Evolutionary conservation across 1,284 basidiomycete genomes (phyloP), one percentile per base, ranked within the genome.

Genomic region (Xerocomus minutiporus): DNA sequence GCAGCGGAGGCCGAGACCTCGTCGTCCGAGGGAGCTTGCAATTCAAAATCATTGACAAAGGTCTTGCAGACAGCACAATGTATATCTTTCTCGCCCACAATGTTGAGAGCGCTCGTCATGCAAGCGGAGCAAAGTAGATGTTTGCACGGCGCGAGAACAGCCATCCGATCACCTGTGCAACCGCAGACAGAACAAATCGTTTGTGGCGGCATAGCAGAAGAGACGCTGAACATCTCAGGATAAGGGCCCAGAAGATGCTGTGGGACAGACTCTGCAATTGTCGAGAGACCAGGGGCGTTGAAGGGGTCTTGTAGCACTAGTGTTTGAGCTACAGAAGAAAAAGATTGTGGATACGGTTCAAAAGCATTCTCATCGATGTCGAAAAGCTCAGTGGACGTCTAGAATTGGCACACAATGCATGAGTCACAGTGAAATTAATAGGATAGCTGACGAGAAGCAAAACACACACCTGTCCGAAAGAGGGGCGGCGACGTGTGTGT

Each of bases 41-140:
- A 69, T 51, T 81, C 79, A 66, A 91, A 91, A 64, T 86, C 81
- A 32, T 75, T 74, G 26, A 91, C 86, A 42, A 80, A 78, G 35
- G 69, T 70, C 58, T 83, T 82, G 69, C 88, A 91, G 42, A 88
- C 83, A 12, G 86, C 84, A 56, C 88, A 91, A 54, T 83, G 80
- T 81, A 91, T 88, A 57, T 86, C 84, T 66, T 90, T 91, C 67
- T 91, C 88, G 8, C 88, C 88, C 23, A 90, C 88, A 51, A 91
- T 90, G 59, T 91, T 91, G 50, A 91, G 73, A 5, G 87, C 85
- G 50, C 86, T 88, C 1, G 89, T 91, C 51, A 91, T 74, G 63
- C 89, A 91, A 5, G 78, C 77, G 2, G 87, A 86, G 64, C 88
- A 91, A 3, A 91, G 73, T 2, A 84, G 77, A 63, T 91, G 88